Percentiles rank a stretch among this genome's conserved stretches.
These are phyloP conservation scores for Metschnikowia borealis DNA, from an alignment of 805 yeast genomes.

Conservation along the genomic window DNA sequence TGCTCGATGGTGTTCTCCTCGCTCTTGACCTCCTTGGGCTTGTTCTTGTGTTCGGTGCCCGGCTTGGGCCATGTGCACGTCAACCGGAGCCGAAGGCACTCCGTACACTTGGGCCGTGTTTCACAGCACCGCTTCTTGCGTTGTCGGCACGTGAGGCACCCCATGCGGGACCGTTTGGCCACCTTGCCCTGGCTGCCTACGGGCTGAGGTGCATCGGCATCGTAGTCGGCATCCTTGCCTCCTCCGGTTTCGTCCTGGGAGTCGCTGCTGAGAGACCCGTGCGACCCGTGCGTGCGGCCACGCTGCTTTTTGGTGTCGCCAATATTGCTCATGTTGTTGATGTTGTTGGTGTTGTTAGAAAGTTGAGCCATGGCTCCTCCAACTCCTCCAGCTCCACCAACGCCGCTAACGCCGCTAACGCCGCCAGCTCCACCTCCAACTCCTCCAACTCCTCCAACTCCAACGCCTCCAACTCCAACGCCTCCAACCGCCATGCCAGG, in stretches of 20 bases:
- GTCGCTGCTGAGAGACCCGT: slow-evolving; percentile 6
- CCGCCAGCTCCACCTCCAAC: no score
- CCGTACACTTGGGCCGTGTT: slow-evolving; percentile 59
- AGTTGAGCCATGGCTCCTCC: no score
- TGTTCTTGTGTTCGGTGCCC: slow-evolving; percentile 59
- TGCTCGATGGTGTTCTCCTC: slow-evolving; percentile 53
- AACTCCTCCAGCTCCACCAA: no score
- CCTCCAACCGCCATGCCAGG: neutral
- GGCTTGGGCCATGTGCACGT: slow-evolving; percentile 73
- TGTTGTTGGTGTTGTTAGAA: no score
- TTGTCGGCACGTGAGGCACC: slow-evolving; percentile 74
- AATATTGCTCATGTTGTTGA: neutral
- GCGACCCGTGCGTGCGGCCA: neutral
- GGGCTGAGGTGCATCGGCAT: neutral
- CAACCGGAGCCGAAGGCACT: slow-evolving; percentile 61
- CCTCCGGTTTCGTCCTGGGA: slow-evolving; percentile 4
- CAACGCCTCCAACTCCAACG: neutral
- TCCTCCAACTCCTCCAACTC: no score
- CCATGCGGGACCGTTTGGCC: slow-evolving; percentile 58
- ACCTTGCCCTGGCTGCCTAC: slow-evolving; percentile 8
- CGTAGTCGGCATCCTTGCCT: slow-evolving; percentile 1
- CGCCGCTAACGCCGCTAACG: no score
- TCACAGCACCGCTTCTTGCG: slow-evolving; percentile 80
- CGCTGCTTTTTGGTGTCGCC: neutral
- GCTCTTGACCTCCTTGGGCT: slow-evolving; percentile 47